Base-by-base conservation (phyloP, 345 rosid species). In the Draba incana region DNA sequence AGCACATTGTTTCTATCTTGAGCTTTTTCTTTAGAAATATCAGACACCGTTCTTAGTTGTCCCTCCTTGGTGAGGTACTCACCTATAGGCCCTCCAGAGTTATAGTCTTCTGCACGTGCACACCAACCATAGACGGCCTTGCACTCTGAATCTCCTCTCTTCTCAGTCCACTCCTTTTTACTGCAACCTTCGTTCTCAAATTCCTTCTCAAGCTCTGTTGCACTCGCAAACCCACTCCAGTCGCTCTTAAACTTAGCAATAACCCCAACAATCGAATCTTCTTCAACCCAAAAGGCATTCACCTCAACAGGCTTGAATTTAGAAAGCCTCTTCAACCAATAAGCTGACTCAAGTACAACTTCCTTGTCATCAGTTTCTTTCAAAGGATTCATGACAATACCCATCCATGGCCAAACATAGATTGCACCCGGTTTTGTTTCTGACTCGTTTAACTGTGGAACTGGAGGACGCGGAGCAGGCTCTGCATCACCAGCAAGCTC, bases 361-460 rank as follows among this genome's bases (percentile, higher is more conserved):
- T 69, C 60, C 59, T 68, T 75, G 56, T 79, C 78, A 8, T 74
- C 76, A 23, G 77, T 43, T 10, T 76, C 81, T 8, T 47, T 52
- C 44, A 78, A 57, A 30, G 81, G 79, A 16, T 82, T 81, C 6
- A 72, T 66, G 6, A 90, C 25, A n/a, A 93, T 78, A 55, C 86
- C 99, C 87, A 86, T 88, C 97, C 95, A 88, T 10, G 97, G 99
- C 82, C 83, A 87, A 13, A 93, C 95, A 78, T 77, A 85, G 6
- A 72, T 70, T 5, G 87, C 88, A 24, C 56, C 75, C 5, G 72
- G 71, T 55, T 75, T 80, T 0, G 83, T 70, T 47, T 81, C 41
- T 0, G 62, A 0, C 47, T 62, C 27, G 23, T 47, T 27, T 53
- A 74, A 27, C 68, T 10, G 62, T 39, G 59, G 74, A 62, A 39